Base-by-base conservation (phyloP, 805 yeast species). In the Lipomyces lipofer region DNA sequence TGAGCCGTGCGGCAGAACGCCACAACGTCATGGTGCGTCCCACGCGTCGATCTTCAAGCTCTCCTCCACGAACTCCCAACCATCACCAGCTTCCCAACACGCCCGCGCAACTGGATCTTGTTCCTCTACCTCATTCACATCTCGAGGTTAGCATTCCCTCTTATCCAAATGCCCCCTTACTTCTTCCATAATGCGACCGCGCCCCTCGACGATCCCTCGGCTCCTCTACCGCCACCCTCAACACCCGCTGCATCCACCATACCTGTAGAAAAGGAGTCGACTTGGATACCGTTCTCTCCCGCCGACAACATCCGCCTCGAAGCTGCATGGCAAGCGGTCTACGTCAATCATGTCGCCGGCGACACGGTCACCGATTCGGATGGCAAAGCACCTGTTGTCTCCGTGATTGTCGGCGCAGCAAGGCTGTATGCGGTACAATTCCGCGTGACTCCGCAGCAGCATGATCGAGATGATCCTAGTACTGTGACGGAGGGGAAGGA, bases 261-360 rank as follows among this genome's bases (percentile, higher is more conserved):
- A 4, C 56, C 60, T 6, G 28, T 57, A 17, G 61, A 47, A n/a
- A 50, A 56, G 32, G 61, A 55, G 39, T 49, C 65, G 5, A 60
- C 63, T 12, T 73, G 76, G 76, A 59, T 60, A 21, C 73, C 76
- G 6, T 73, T 73, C 63, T 64, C 62, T 21, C 75, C 75, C 2
- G 60, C 63, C 22, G 76, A 73, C 55, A 68, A 65, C 48, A 47
- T 36, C 9, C 56, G 67, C 24, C 56, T 71, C 32, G 63, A 57
- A 27, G 47, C 28, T 15, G 64, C 66, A 1, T 64, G 66, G 51
- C 51, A 30, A 35, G 32, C 52, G 27, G 30, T 56, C 2, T 50
- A 55, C 36, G 43, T 56, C 13, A 22, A 52, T 21, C 43, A 49
- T 28, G 52, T 29, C 17, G 51, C 51, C 12, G 43, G 36, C n/a